A percentile compares a stretch with the other conserved stretches of the same genome.
phyloP scores from a whole-genome alignment of 2,329 filamentous ascomycete species.

The Sclerotinia trifoliorum region DNA sequence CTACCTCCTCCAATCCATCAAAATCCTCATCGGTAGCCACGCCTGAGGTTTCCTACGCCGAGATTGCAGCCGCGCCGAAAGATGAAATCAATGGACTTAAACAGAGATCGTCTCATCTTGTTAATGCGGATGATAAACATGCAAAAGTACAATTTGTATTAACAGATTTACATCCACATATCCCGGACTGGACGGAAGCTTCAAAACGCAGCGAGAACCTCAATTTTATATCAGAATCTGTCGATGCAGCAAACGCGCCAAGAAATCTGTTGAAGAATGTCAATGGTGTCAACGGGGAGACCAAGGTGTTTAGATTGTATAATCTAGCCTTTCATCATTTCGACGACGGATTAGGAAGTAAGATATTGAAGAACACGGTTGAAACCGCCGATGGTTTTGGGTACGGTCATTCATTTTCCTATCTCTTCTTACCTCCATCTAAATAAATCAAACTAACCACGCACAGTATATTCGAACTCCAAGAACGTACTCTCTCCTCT shows the following conservation, averaged over 20 bases:
- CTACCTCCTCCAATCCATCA: slow-evolving; percentile 27
- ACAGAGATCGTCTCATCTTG: slow-evolving; percentile 32
- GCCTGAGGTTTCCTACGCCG: slow-evolving; percentile 11
- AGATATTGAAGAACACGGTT: slow-evolving; percentile 63
- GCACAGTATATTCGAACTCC: slow-evolving; percentile 66
- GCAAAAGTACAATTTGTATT: slow-evolving; percentile 57
- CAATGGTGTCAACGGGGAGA: slow-evolving; percentile 37
- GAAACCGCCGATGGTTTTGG: slow-evolving; percentile 65
- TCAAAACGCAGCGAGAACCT: slow-evolving; percentile 54
- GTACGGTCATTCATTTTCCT: slow-evolving; percentile 34
- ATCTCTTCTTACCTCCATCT: too few species aligned
- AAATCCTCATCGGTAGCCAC: not conserved
- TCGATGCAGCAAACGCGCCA: slow-evolving; percentile 66
- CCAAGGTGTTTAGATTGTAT: slow-evolving; percentile 65
- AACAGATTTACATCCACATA: slow-evolving; percentile 65
- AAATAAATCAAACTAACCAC: not conserved
- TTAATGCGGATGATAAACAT: slow-evolving; percentile 26
- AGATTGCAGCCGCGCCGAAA: slow-evolving; percentile 3
- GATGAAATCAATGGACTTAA: slow-evolving; percentile 26
- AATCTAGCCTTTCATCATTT: slow-evolving; percentile 79
- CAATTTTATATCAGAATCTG: slow-evolving; percentile 56
- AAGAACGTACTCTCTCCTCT: slow-evolving; percentile 59
- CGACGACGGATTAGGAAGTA: slow-evolving; percentile 58
- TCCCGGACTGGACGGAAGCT: slow-evolving; percentile 57
- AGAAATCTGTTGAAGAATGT: slow-evolving; percentile 45